Conservation (phyloP, 2,329 filamentous ascomycete genomes). For the Claviceps pazoutovae region DNA sequence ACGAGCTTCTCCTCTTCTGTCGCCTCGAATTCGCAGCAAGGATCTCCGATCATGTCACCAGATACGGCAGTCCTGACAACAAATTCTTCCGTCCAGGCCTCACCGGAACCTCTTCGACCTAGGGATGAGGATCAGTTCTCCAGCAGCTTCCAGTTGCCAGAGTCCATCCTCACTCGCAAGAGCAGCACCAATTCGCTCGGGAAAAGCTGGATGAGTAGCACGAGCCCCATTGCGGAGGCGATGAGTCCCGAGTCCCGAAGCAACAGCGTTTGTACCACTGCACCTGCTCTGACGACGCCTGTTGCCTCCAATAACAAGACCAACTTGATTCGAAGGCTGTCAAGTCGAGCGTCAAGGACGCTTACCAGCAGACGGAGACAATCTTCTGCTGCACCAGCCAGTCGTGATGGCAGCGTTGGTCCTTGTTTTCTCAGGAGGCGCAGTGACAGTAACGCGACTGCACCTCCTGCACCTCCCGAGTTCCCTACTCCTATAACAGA, state of each 20-base stretch:
- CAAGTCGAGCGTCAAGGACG: slow-evolving; percentile 61
- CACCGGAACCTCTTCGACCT: slow-evolving; percentile 48
- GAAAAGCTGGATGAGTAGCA: slow-evolving; percentile 41
- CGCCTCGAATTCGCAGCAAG: slow-evolving; percentile 39
- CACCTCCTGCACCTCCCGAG: slow-evolving; percentile 41
- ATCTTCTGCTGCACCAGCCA: slow-evolving; percentile 62
- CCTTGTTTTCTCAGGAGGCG: slow-evolving; percentile 76
- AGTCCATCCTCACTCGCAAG: slow-evolving; percentile 49
- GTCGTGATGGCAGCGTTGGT: slow-evolving; percentile 76
- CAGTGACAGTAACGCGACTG: slow-evolving; percentile 75
- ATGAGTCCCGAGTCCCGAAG: slow-evolving; percentile 11
- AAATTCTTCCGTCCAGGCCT: slow-evolving; percentile 51
- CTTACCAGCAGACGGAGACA: slow-evolving; percentile 54
- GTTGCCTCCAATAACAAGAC: slow-evolving; percentile 18
- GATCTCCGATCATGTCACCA: slow-evolving; percentile 44
- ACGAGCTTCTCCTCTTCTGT: slow-evolving; percentile 39
- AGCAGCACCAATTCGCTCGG: slow-evolving; percentile 50
- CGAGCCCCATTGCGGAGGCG: slow-evolving; percentile 40
- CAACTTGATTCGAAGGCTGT: slow-evolving; percentile 66
- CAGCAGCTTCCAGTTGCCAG: slow-evolving; percentile 54
- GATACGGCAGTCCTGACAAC: slow-evolving; percentile 38
- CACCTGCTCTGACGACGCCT: slow-evolving; percentile 1
- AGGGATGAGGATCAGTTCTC: slow-evolving; percentile 38
- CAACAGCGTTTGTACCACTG: slow-evolving; percentile 5
- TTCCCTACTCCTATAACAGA: slow-evolving; percentile 27